Percentiles rank a stretch among this genome's conserved stretches.
Conservation (phyloP, 2,329 filamentous ascomycete species). For the Plenodomus biglobosus region DNA sequence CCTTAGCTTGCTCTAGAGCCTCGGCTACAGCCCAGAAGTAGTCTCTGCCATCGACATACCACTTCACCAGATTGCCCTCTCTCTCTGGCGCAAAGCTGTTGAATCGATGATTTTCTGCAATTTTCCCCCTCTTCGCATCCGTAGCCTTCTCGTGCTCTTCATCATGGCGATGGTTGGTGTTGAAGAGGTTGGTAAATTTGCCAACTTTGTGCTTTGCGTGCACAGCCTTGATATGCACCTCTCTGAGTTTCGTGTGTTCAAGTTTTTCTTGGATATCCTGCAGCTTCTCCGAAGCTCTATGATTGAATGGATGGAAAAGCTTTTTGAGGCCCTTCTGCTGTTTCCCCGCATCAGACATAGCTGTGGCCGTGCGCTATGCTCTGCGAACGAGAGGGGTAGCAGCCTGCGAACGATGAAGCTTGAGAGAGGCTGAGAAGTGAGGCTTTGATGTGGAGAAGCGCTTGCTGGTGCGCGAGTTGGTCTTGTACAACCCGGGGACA, state of each 20-base stretch:
- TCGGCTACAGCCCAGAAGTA: constrained; percentile 93
- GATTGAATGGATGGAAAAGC: constrained; percentile 44
- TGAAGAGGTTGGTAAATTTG: constrained; percentile 70
- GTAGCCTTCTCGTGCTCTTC: constrained; percentile 85
- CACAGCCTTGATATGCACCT: constrained; percentile 55
- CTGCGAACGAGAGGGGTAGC: constrained; percentile 8
- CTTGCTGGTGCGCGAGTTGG: constrained; percentile 12
- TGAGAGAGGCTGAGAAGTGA: constrained; percentile 22
- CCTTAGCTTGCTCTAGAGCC: constrained; percentile 84
- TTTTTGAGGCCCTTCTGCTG: constrained; percentile 34
- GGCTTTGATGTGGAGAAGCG: constrained; percentile 17
- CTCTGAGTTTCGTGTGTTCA: constrained; percentile 51
- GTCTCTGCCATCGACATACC: constrained; percentile 94
- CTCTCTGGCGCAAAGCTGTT: constrained; percentile 87
- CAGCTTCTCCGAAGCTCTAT: constrained; percentile 29
- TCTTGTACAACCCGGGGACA: constrained; percentile 22
- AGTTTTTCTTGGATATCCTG: constrained; percentile 48
- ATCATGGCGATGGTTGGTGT: constrained; percentile 87
- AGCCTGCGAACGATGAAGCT: constrained; percentile 12
- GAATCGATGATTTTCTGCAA: constrained; percentile 77
- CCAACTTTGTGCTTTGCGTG: constrained; percentile 65
- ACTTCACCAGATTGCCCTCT: constrained; percentile 85
- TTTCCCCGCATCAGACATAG: constrained; percentile 25
- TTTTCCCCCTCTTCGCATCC: constrained; percentile 74
- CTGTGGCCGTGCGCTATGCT: constrained; percentile 16